phyloP scores from a whole-genome alignment of 2,329 filamentous ascomycete genomes.

The Cytospora chrysosperma region DNA sequence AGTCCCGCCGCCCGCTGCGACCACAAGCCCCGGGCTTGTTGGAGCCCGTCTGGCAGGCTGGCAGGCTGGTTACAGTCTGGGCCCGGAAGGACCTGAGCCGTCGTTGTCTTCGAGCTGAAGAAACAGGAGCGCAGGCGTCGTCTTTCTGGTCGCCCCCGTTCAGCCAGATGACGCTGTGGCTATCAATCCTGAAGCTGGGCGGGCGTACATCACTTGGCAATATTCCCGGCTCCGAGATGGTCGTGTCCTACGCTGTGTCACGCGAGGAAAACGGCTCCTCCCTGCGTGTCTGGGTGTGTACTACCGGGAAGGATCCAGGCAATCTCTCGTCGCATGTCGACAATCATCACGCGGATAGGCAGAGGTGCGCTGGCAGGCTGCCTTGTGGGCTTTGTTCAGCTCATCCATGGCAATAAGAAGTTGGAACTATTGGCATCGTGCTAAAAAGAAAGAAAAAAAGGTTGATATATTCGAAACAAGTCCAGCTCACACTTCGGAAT shows the following conservation, averaged over 20 bases:
- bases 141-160: background rate
- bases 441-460: too few relatives aligned
- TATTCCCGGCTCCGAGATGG: background rate
- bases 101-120: background rate
- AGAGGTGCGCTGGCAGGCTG: background rate
- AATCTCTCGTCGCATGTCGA: background rate
- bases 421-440: background rate
- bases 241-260: background rate
- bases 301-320: background rate
- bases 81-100: background rate
- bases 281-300: background rate
- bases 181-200: background rate
- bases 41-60: too few relatives aligned
- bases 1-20: background rate
- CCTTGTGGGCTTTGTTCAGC: background rate
- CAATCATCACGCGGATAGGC: background rate
- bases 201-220: background rate
- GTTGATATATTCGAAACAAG: constrained; percentile 11
- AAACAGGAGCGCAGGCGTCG: background rate
- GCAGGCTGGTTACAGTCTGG: too few relatives aligned
- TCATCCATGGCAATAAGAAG: background rate
- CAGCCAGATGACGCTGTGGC: background rate
- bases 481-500: background rate
- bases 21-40: too few relatives aligned
- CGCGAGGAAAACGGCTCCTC: background rate